Evolutionary conservation across 495 filamentous ascomycete species (phyloP), one percentile per base, ranked within the genome.

Genomic region (Cairneyella variabilis): DNA sequence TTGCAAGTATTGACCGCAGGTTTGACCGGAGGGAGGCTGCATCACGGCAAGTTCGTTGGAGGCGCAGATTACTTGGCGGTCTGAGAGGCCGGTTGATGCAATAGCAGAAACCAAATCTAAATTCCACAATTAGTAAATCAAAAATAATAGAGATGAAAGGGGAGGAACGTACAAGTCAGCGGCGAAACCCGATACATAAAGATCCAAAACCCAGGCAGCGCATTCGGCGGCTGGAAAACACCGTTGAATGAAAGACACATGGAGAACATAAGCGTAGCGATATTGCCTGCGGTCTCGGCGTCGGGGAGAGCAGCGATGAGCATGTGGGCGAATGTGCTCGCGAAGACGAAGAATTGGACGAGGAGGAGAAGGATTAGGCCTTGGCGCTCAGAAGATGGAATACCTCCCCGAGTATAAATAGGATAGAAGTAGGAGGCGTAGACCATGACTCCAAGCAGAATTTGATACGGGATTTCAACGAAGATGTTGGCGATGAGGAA

Each of bases 171-270:
- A 62, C 60, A 88, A 1, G 80, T 83, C 40, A 91, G 83, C 5
- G 89, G 88, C 5, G 83, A 87, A 45, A 88, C 71, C 23, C 83
- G 83, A 66, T 91, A 89, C 84, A 91, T 88, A 73, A 90, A 91
- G 57, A 87, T 88, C 88, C 88, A 93, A 73, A 91, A 90, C 9
- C 78, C 65, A 9, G 86, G 86, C 23, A 90, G 68, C 1, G 67
- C 71, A 2, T 67, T 59, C 2, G 88, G 84, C 28, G 64, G 75
- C 48, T 85, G 81, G 55, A 91, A 78, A 42, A 91, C 86, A 74
- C 83, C 81, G 66, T 83, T 83, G 65, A 86, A 85, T 5, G 73
- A 75, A 10, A 86, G 70, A 3, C 76, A 72, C 63, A 85, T 68
- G 14, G 78, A 74, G 65, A 85, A 84, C 64, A 84, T 67, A 0